These are phyloP conservation scores for Xanthoceras sorbifolium DNA, from an alignment of 345 rosid species.

Conservation along the genomic window DNA sequence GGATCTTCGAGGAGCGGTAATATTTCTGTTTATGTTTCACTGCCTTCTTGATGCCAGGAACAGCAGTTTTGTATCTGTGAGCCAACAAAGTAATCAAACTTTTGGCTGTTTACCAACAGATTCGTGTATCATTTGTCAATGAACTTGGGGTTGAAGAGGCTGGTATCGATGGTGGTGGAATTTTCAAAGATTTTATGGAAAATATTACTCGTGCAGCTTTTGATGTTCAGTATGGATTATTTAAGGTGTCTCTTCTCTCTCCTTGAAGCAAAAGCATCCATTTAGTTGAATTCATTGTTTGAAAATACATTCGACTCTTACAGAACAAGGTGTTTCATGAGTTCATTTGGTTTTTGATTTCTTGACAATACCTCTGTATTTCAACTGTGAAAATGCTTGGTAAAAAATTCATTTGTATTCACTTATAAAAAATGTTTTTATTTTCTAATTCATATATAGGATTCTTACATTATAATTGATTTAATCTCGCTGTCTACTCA, in stretches of 20 bases:
- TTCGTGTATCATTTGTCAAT: slow-evolving; percentile 92
- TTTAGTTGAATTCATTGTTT: not conserved
- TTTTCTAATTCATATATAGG: not conserved
- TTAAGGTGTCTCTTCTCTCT: slow-evolving; percentile 60
- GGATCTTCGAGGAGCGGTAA: slow-evolving; percentile 92
- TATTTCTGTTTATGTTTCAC: slow-evolving; percentile 21
- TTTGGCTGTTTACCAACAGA: slow-evolving; percentile 50
- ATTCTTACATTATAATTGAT: not conserved
- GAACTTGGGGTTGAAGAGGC: slow-evolving; percentile 99
- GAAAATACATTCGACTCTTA: not conserved
- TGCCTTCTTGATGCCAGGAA: slow-evolving; percentile 8
- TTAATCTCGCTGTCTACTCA: not conserved
- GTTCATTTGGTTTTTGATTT: not conserved
- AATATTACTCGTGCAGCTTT: slow-evolving; percentile 96
- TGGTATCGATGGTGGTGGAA: slow-evolving; percentile 99
- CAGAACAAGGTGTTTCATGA: not conserved
- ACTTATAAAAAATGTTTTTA: not conserved
- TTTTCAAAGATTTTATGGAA: slow-evolving; percentile 99
- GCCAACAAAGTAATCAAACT: slow-evolving; percentile 14
- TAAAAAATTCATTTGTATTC: not conserved
- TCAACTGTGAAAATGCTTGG: not conserved
- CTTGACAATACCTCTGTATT: not conserved
- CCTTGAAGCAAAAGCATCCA: not conserved
- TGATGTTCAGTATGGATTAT: slow-evolving; percentile 94
- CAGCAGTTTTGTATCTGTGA: not conserved